Evolutionary conservation across 768 basidiomycete genomes (phyloP).

Genomic region (Phylloporus sp.): DNA sequence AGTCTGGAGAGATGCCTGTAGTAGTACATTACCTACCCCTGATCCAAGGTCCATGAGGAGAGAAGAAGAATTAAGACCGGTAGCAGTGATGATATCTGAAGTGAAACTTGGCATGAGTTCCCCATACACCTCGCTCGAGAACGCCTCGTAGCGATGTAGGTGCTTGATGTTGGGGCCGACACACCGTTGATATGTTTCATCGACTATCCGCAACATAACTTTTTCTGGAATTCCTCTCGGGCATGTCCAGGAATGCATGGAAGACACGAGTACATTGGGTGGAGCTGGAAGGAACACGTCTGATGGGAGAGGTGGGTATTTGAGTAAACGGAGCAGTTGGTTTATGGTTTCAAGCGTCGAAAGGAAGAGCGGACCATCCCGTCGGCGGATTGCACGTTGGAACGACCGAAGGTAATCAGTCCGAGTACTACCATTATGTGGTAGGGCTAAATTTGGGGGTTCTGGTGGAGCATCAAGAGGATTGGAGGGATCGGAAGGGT

Average conservation of each 20-base stretch:
- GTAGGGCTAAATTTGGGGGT: conserved; percentile 16
- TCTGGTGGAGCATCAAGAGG: conserved; percentile 29
- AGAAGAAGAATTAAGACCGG: conserved; percentile 49
- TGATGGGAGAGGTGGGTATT: conserved; percentile 56
- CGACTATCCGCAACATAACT: conserved; percentile 71
- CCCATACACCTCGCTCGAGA: conserved; percentile 85
- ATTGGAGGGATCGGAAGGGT: conserved; percentile 30
- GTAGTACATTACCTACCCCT: conserved; percentile 81
- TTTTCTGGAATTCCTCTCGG: conserved; percentile 53
- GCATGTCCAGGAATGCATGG: conserved; percentile 42
- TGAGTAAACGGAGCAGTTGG: conserved; percentile 54
- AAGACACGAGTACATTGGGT: conserved; percentile 47
- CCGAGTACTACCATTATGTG: conserved; percentile 16
- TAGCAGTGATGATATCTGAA: conserved; percentile 49
- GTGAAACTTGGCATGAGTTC: conserved; percentile 81
- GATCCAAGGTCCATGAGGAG: conserved; percentile 83
- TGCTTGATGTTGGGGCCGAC: conserved; percentile 87
- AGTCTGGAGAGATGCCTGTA: conserved; percentile 77
- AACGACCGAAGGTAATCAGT: conserved; percentile 53
- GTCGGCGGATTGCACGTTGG: conserved; percentile 64
- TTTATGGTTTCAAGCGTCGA: conserved; percentile 61
- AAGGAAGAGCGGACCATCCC: conserved; percentile 71
- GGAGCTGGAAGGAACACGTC: conserved; percentile 46
- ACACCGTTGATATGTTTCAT: conserved; percentile 90
- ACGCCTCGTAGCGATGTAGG: conserved; percentile 76